Percentiles rank a stretch among this genome's conserved stretches.
phyloP scores from a whole-genome alignment of 768 basidiomycete genomes.

The Boletus pseudopeckii region DNA sequence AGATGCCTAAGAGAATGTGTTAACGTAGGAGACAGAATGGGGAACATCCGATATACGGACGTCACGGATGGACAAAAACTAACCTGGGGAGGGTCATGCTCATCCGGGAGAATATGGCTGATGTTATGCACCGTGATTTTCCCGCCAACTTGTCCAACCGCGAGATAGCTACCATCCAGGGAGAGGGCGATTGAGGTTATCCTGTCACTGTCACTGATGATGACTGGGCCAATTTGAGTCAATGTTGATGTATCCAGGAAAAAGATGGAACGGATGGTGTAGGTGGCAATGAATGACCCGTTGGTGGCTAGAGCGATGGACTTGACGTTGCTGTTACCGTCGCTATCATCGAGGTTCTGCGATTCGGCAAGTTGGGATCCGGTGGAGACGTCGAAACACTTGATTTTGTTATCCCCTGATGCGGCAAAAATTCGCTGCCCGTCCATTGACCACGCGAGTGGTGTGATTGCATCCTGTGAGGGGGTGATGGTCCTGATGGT shows the following conservation, averaged over 20 bases:
- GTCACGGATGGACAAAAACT: background rate
- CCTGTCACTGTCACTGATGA: background rate
- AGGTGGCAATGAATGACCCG: background rate
- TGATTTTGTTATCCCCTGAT: background rate
- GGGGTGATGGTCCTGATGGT: background rate
- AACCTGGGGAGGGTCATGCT: background rate
- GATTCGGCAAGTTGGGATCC: background rate
- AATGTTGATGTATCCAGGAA: background rate
- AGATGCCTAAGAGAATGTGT: background rate
- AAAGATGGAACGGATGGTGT: background rate
- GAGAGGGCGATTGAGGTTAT: background rate
- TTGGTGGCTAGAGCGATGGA: background rate
- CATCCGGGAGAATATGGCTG: background rate
- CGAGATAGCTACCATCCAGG: background rate
- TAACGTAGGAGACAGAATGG: background rate
- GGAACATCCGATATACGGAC: no score
- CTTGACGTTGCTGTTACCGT: background rate
- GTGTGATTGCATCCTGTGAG: rapidly evolving
- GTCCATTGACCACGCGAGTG: background rate
- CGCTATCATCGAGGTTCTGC: background rate
- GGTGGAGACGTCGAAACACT: background rate
- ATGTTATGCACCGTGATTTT: background rate
- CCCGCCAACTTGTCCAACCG: background rate
- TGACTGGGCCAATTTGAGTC: background rate
- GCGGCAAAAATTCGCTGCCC: background rate